Conservation (phyloP, 202 grass and related monocot species). For the Schoenoplectus tabernaemontani region DNA sequence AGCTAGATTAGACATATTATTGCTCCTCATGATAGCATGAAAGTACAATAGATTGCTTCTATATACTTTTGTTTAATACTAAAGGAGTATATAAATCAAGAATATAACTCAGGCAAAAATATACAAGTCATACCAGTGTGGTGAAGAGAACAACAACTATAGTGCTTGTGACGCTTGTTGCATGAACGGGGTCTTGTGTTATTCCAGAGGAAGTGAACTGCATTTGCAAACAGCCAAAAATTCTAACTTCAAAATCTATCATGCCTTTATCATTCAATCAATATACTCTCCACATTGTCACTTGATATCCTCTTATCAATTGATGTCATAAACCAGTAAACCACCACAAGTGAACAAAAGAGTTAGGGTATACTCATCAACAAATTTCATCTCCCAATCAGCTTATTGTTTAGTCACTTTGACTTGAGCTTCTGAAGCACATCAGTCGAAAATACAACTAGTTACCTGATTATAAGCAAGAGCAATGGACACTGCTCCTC, state of each 20-base stretch:
- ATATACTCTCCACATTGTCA: background rate
- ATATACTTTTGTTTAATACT: background rate
- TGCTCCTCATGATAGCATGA: background rate
- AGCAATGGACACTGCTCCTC: slow-evolving; percentile 66
- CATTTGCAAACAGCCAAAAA: background rate
- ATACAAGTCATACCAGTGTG: background rate
- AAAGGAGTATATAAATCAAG: background rate
- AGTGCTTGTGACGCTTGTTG: background rate
- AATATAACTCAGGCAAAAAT: background rate
- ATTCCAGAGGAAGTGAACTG: slow-evolving; percentile 46
- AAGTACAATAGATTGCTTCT: background rate
- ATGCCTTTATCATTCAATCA: background rate
- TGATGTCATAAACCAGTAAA: no score
- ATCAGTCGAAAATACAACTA: background rate
- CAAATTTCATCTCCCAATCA: background rate
- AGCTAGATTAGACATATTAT: background rate
- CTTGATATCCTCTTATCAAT: no score
- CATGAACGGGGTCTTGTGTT: slow-evolving; percentile 49
- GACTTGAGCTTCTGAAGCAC: background rate
- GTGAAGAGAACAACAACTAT: background rate
- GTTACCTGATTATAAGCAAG: slow-evolving; percentile 75
- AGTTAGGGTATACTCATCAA: background rate
- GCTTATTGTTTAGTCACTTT: background rate
- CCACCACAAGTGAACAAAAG: background rate
- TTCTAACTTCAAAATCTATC: background rate